Evolutionary conservation across 192 early-diverging fungal species (phyloP), one percentile per base, ranked within the genome.

Genomic region (Coemansia javaensis): DNA sequence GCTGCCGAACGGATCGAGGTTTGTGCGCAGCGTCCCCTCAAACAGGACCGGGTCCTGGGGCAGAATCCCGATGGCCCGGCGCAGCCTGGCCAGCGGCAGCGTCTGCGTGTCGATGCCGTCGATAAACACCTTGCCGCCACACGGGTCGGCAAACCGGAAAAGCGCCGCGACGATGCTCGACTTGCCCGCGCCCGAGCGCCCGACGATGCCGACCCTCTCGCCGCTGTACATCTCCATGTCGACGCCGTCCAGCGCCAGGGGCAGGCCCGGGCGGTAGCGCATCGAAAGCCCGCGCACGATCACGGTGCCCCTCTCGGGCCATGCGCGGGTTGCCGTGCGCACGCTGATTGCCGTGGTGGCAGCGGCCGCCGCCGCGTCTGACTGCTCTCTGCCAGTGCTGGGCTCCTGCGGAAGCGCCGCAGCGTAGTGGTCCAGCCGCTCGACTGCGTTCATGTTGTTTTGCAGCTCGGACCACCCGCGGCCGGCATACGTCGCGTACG

Each of bases 141-240:
- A 39, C 1, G 82, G 84, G 59, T 89, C 85, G n/a, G 77, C 78
- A 21, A 91, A 53, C 13, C 90, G 78, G 59, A 93, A 90, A 15
- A 90, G 61, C 0, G 85, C 71, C 0, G 68, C 59, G 7, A 90
- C 66, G 44, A 90, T 69, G 50, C 77, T 82, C 6, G 72, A 75
- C 32, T 88, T 90, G 5, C 87, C 86, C 17, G 88, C 87, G 7
- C 90, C 90, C 4, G 90, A 90, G 6, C 93, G 75, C 20, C 93
- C 93, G 22, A 95, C 86, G 15, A 95, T 79, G 13, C 85, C 93
- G 50, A 91, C 74, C 39, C 82, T 83, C 25, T 87, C 85, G 8
- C 81, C 81, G 7, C 75, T 71, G 22, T 77, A 81, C 15, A 92
- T 72, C 23, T 77, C 54, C 36, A 88, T 47, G 18, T 59, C 75